Percentiles rank a stretch among this genome's conserved stretches.
These are phyloP conservation scores for Crithidia expoeki DNA, from an alignment of 208 protist genomes.

Conservation along the genomic window DNA sequence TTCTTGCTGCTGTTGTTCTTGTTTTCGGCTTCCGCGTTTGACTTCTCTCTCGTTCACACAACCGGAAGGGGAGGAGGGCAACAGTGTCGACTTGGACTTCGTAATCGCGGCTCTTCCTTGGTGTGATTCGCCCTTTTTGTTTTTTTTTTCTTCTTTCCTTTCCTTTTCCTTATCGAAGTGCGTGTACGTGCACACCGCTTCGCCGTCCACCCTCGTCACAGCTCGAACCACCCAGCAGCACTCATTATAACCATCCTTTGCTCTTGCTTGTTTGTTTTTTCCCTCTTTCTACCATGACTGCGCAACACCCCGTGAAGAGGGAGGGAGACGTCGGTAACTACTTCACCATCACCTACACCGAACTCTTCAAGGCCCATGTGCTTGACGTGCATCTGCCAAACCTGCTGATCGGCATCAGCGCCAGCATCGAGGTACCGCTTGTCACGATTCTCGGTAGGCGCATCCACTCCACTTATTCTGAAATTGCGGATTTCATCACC, in stretches of 20 bases:
- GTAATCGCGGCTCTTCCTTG: too few relatives aligned
- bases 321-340: slow-evolving; percentile 16
- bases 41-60: too few relatives aligned
- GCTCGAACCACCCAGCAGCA: too few relatives aligned
- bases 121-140: too few relatives aligned
- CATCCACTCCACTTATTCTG: slow-evolving; percentile 42
- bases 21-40: too few relatives aligned
- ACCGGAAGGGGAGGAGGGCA: too few relatives aligned
- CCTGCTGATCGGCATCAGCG: slow-evolving; percentile 73
- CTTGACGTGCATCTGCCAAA: slow-evolving; percentile 84
- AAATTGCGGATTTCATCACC: slow-evolving; percentile 68
- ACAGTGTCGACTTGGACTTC: too few relatives aligned
- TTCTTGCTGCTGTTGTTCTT: too few relatives aligned
- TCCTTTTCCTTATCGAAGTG: not conserved
- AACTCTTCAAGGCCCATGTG: slow-evolving; percentile 57
- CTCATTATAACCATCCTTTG: too few relatives aligned
- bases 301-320: not conserved
- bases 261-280: not conserved
- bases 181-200: not conserved
- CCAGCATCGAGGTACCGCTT: slow-evolving; percentile 75
- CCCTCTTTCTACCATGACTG: not conserved
- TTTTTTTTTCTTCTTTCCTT: slow-evolving; percentile 2
- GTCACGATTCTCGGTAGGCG: slow-evolving; percentile 73
- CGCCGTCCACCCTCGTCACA: too few relatives aligned
- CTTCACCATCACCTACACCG: slow-evolving; percentile 28